Percentiles rank a stretch among this genome's conserved stretches.
phyloP scores from a whole-genome alignment of 306 rosid species.

The Phaseolus lunatus region DNA sequence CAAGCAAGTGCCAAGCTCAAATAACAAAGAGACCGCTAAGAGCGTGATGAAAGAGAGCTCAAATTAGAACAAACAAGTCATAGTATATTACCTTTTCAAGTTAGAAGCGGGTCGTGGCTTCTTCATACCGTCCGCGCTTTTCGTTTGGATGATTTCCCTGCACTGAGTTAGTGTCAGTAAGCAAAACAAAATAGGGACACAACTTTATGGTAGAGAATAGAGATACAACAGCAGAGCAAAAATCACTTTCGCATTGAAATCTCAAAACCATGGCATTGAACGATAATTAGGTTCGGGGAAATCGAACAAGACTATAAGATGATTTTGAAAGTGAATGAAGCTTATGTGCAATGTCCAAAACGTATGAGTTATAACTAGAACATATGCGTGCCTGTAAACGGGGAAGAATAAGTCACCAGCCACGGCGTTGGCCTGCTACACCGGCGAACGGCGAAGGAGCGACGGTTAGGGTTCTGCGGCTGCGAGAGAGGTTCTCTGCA shows the following conservation, averaged over 20 bases:
- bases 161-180: not conserved
- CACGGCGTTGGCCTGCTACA: too few species aligned
- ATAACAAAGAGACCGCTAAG: not conserved
- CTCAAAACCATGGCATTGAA: not conserved
- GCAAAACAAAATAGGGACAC: not conserved
- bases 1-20: too few species aligned
- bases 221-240: not conserved
- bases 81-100: constrained; percentile 16
- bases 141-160: not conserved
- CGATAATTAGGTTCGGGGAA: not conserved
- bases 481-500: too few species aligned
- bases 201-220: not conserved
- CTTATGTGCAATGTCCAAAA: not conserved
- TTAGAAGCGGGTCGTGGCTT: not conserved
- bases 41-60: not conserved
- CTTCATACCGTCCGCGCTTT: not conserved
- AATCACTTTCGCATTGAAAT: not conserved
- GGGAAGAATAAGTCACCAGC: too few species aligned
- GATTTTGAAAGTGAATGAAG: not conserved
- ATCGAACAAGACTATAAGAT: not conserved
- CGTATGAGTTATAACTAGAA: too few species aligned
- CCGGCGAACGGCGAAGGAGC: too few species aligned
- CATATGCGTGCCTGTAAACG: too few species aligned
- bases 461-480: too few species aligned
- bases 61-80: not conserved